A percentile compares a stretch with the other conserved stretches of the same genome.
Evolutionary conservation across 1,284 basidiomycete genomes (phyloP).

Genomic region (Melampsora larici-populina): DNA sequence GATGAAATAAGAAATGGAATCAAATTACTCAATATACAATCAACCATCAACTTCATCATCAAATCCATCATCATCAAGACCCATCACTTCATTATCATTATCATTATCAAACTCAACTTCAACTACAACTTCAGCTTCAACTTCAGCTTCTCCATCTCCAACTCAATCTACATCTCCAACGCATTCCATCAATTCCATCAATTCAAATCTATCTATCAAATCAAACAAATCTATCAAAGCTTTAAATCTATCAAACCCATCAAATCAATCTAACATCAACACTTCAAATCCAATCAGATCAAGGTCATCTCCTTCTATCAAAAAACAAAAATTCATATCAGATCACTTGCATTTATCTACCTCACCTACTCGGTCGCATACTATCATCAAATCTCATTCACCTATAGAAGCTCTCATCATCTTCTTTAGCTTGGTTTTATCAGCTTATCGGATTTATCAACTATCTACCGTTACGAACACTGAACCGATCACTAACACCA

Average conservation of each 20-base stretch:
- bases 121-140: slow-evolving; percentile 1
- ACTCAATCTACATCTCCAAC: neutral
- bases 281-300: slow-evolving; percentile 11
- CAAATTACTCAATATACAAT: too few species aligned
- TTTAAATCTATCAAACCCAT: neutral
- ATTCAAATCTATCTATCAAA: neutral
- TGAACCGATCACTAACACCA: neutral
- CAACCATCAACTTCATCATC: too few species aligned
- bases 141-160: neutral
- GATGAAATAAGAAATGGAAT: too few species aligned
- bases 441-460: slow-evolving; percentile 1
- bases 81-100: neutral
- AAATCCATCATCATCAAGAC: neutral
- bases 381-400: neutral
- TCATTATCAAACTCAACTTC: neutral
- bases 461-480: neutral
- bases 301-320: neutral
- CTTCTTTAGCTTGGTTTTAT: neutral
- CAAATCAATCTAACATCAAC: neutral
- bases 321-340: too few species aligned
- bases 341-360: neutral
- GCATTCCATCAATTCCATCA: neutral
- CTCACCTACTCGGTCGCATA: neutral
- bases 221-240: neutral
- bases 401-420: neutral